A percentile compares a stretch with the other conserved stretches of the same genome.
These are phyloP conservation scores for Pleurotus platypus DNA, from an alignment of 768 basidiomycete species.

Conservation along the genomic window DNA sequence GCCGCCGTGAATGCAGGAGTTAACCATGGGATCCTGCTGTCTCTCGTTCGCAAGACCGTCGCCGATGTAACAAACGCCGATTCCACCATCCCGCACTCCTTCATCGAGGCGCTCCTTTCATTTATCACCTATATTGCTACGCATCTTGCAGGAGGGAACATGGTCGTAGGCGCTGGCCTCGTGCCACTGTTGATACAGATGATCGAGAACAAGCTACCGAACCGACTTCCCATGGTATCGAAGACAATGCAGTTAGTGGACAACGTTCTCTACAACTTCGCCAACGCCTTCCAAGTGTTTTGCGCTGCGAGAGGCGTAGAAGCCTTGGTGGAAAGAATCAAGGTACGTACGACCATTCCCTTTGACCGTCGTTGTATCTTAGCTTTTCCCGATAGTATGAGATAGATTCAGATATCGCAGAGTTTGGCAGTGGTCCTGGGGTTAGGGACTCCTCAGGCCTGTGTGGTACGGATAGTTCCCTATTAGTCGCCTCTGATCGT, in stretches of 20 bases:
- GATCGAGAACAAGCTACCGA: conserved; percentile 71
- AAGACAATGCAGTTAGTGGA: conserved; percentile 93
- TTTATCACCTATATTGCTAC: conserved; percentile 87
- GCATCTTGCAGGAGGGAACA: conserved; percentile 81
- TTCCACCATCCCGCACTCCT: conserved; percentile 65
- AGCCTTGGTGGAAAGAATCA: conserved; percentile 80
- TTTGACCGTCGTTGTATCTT: conserved; percentile 12
- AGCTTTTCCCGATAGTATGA: conserved; percentile 45
- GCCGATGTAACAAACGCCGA: conserved; percentile 64
- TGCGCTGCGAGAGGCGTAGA: conserved; percentile 82
- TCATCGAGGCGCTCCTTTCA: conserved; percentile 79
- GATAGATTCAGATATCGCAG: conserved; percentile 60
- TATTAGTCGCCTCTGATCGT: not conserved
- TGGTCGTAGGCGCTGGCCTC: conserved; percentile 93
- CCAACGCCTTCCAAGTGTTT: conserved; percentile 85
- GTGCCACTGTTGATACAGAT: conserved; percentile 87
- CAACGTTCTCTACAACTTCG: conserved; percentile 85
- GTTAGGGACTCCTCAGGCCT: conserved; percentile 45
- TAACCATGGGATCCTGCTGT: conserved; percentile 93
- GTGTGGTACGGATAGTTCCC: conserved; percentile 39
- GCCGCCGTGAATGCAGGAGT: conserved; percentile 92
- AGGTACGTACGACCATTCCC: conserved; percentile 46
- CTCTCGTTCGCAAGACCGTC: conserved; percentile 79
- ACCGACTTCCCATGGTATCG: conserved; percentile 72
- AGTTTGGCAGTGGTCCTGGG: conserved; percentile 41